Evolutionary conservation across 1,139 yeast genomes (phyloP), one percentile per base, ranked within the genome.

Genomic region (Pichia sp.): DNA sequence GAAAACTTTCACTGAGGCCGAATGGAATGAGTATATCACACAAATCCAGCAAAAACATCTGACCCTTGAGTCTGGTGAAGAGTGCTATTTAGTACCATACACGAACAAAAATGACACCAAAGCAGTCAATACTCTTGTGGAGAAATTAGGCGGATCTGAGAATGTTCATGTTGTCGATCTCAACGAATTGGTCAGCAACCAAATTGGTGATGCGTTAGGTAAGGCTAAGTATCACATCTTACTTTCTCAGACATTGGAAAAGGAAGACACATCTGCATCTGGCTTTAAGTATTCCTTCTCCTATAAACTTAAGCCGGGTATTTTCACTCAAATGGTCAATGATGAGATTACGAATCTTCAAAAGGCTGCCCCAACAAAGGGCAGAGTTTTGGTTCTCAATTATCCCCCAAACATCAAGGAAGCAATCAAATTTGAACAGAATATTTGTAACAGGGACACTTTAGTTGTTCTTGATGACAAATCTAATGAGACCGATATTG

Each of bases 351-450:
- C 56, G 16, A 56, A 59, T 14, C 58, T 63, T 36, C 48, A 42
- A 24, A 23, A 41, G 3, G 51, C 64, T 41, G 59, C 64, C 8
- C 57, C 68, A 16, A 60, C 63, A 16, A 69, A 72, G 3, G 63
- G 63, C 14, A 63, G 67, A 29, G 66, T 72, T 33, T 49, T 77
- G 4, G 50, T 74, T 35, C 55, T 66, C 25, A 71, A 76, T 49
- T 77, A 73, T 48, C 85, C 86, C 5, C 71, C 65, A 44, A 60
- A 64, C 17, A 68, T 80, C 26, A 69, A 68, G 31, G 85, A 78
- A 44, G 83, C 84, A 10, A 72, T 77, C 39, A 74, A 71, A 47
- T 74, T 74, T 47, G 80, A 74, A 52, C 74, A 72, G 45, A 77
- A 73, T 42, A 62, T 74, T 33, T 65, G 75, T 3, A 66, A 64